Evolutionary conservation across 108 stramenopile genomes (phyloP).

Genomic region (Discostella stelligeroides): DNA sequence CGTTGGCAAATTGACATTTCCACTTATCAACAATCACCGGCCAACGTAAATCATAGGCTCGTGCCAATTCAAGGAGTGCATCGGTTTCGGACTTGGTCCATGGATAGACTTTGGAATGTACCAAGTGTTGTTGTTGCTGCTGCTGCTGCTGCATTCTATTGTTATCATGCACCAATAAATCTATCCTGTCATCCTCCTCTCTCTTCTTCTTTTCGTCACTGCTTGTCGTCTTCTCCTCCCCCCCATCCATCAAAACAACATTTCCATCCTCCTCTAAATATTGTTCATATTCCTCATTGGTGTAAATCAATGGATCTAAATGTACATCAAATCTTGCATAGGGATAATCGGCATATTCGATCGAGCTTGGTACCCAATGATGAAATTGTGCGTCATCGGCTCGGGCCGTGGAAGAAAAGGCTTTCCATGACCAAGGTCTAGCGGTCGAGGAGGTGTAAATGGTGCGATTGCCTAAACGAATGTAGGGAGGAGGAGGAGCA

Average conservation of each 20-base stretch:
- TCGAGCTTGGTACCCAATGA: constrained; percentile 80
- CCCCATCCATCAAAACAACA: constrained; percentile 4
- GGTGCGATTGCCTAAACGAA: constrained; percentile 61
- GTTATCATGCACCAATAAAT: not conserved
- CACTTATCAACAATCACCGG: constrained; percentile 89
- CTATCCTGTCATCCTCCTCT: not conserved
- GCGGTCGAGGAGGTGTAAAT: constrained; percentile 61
- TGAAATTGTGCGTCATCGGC: constrained; percentile 65
- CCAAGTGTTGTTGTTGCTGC: constrained; percentile 3
- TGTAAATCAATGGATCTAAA: constrained; percentile 78
- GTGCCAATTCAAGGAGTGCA: constrained; percentile 76
- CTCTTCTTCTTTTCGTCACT: not conserved
- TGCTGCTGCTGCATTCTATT: too few relatives aligned
- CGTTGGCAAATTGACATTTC: constrained; percentile 36
- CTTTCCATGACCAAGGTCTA: constrained; percentile 81
- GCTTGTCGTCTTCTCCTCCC: not conserved
- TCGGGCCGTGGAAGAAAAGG: constrained; percentile 78
- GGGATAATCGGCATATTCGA: constrained; percentile 94
- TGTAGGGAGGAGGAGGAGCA: constrained; percentile 1
- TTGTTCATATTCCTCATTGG: constrained; percentile 76
- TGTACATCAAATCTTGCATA: constrained; percentile 91
- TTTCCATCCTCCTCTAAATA: constrained; percentile 45
- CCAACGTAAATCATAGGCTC: constrained; percentile 91
- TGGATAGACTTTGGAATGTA: constrained; percentile 22
- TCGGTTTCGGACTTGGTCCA: constrained; percentile 95